Evolutionary conservation across 106 monocot species (phyloP), one percentile per base, ranked within the genome.

Genomic region (Alisma plantagoaquatica): DNA sequence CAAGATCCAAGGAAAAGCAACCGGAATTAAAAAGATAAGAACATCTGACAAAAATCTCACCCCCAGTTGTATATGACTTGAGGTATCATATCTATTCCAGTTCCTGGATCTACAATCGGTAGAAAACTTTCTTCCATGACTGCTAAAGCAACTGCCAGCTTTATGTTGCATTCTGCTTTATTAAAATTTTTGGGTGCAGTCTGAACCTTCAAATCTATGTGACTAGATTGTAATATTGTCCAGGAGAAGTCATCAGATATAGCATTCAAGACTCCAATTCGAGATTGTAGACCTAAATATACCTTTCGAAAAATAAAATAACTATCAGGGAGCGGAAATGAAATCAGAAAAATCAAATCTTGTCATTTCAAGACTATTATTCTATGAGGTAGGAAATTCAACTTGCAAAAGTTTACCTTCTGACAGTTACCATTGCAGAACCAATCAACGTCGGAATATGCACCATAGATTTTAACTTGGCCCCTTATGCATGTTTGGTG

Each of bases 81-180:
- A 43, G 83, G 92, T 74, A 93, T 87, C 77, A 93, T 86, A 70
- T 83, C 62, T 26, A 93, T 75, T 51, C 87, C 87, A 53, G 87
- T 93, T 74, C 83, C 74, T 48, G 92, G 71, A 66, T 93, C 87
- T 47, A 93, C 74, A 86, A 93, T 93, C 11, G 79, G 83, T 49
- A 77, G 56, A 71, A 93, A 93, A 66, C 87, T 87, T 68, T 93
- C 92, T 66, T 93, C 87, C 87, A 93, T 87, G 18, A 93, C 64
- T 38, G 55, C 64, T 43, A 93, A 51, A 3, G 77, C 70, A 51
- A 93, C 68, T 19, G 87, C 92, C 70, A 93, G 54, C 52, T 93
- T 93, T 41, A 71, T 65, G 46, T 93, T 79, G 64, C 83, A 93
- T 43, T 93, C 87, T 19, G 79, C 74, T 79, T 76, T 80, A 41